phyloP scores from a whole-genome alignment of 2,329 filamentous ascomycete species.

The Fusarium tjaetaba region DNA sequence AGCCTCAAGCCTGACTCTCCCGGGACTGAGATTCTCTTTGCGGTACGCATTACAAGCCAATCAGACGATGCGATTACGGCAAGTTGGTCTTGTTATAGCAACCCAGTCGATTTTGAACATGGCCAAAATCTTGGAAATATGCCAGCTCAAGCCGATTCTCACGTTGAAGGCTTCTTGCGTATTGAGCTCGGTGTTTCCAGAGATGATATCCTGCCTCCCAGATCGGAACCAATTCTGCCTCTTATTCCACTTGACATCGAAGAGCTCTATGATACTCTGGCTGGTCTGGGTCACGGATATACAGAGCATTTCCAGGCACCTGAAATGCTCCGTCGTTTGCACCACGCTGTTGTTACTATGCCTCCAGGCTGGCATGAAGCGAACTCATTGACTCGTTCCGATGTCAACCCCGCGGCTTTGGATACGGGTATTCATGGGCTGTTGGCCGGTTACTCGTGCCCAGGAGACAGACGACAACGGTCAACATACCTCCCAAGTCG shows the following conservation, averaged over 20 bases:
- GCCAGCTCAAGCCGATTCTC: neutral
- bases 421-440: neutral
- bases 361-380: neutral
- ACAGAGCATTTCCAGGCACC: neutral
- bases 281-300: neutral
- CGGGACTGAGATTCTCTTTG: neutral
- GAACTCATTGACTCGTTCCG: neutral
- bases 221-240: neutral
- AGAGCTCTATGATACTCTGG: neutral
- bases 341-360: neutral
- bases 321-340: neutral
- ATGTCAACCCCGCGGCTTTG: neutral
- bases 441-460: neutral
- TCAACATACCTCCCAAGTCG: neutral
- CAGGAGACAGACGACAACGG: neutral
- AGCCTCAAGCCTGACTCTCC: neutral
- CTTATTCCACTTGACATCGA: neutral
- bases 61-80: neutral
- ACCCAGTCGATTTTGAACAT: neutral
- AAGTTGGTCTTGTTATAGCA: neutral
- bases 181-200: neutral
- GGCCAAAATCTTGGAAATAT: neutral
- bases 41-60: neutral
- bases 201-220: neutral
- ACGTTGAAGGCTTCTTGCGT: neutral